Conservation (phyloP, 169 alveolate genomes). For the Cryptosporidium sp. region DNA sequence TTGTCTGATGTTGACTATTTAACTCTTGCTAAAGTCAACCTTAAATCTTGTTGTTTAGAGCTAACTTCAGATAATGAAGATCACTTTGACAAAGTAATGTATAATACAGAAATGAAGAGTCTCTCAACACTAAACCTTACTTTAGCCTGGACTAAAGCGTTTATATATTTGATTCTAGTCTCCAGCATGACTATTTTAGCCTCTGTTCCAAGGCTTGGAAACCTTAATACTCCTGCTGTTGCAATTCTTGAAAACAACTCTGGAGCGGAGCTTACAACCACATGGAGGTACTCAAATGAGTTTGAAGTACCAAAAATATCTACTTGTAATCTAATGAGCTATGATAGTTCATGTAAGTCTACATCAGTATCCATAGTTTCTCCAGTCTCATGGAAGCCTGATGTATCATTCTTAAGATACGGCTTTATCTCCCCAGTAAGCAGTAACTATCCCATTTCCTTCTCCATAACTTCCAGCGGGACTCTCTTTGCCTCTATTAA, state of each 20-base stretch:
- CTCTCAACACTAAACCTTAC: slow-evolving; percentile 1
- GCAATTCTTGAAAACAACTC: slow-evolving; percentile 8
- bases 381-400: slow-evolving; percentile 8
- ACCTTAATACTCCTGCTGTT: slow-evolving; percentile 14
- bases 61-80: slow-evolving; percentile 25
- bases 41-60: slow-evolving; percentile 50
- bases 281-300: slow-evolving; percentile 52
- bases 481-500: slow-evolving; percentile 15
- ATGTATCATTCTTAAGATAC: slow-evolving; percentile 47
- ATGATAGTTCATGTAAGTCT: slow-evolving; percentile 34
- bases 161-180: slow-evolving; percentile 31
- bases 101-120: slow-evolving; percentile 22
- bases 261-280: slow-evolving; percentile 45
- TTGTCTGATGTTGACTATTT: neutral
- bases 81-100: slow-evolving; percentile 21
- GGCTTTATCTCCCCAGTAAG: slow-evolving; percentile 50
- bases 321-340: slow-evolving; percentile 3
- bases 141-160: slow-evolving; percentile 64
- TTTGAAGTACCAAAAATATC: slow-evolving; percentile 16
- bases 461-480: slow-evolving; percentile 19
- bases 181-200: slow-evolving; percentile 46
- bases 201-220: slow-evolving; percentile 29
- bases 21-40: neutral
- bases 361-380: slow-evolving; percentile 17
- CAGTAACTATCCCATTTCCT: slow-evolving; percentile 25